Percentiles rank a stretch among this genome's conserved stretches.
phyloP scores from a whole-genome alignment of 768 basidiomycete genomes.

The Dacryopinax primogenitus region DNA sequence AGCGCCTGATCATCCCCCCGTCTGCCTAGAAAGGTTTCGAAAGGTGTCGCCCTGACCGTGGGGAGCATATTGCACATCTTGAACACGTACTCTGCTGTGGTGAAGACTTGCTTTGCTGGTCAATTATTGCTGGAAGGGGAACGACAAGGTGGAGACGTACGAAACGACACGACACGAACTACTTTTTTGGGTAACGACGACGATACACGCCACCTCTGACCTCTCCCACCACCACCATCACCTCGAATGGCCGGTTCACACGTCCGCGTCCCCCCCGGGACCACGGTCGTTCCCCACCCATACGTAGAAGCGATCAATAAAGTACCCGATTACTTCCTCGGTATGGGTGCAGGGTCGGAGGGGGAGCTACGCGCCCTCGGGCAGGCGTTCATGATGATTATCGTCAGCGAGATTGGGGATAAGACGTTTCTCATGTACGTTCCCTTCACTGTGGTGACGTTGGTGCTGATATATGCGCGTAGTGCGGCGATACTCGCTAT shows the following conservation, averaged over 20 bases:
- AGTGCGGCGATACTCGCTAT: constrained; percentile 68
- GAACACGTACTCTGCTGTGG: too few relatives aligned
- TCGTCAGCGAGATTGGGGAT: constrained; percentile 89
- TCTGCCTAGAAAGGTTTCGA: too few relatives aligned
- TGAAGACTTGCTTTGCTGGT: too few relatives aligned
- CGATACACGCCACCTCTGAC: too few relatives aligned
- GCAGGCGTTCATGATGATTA: constrained; percentile 81
- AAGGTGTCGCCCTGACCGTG: too few relatives aligned
- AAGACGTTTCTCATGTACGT: constrained; percentile 71
- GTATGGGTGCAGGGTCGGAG: not conserved
- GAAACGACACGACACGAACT: too few relatives aligned
- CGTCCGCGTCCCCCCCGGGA: constrained; percentile 4
- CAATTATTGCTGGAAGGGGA: too few relatives aligned
- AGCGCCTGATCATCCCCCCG: too few relatives aligned
- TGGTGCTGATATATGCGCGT: not conserved
- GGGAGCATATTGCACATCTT: too few relatives aligned
- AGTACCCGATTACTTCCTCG: not conserved
- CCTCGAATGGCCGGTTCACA: not conserved
- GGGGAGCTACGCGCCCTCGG: constrained; percentile 42
- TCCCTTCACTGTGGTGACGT: not conserved
- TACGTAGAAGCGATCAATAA: not conserved
- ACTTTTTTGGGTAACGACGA: too few relatives aligned
- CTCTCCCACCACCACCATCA: not conserved
- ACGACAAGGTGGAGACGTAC: too few relatives aligned
- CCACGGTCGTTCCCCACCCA: not conserved